Evolutionary conservation across 2,329 filamentous ascomycete genomes (phyloP).

Genomic region (Fusarium drepaniforme): DNA sequence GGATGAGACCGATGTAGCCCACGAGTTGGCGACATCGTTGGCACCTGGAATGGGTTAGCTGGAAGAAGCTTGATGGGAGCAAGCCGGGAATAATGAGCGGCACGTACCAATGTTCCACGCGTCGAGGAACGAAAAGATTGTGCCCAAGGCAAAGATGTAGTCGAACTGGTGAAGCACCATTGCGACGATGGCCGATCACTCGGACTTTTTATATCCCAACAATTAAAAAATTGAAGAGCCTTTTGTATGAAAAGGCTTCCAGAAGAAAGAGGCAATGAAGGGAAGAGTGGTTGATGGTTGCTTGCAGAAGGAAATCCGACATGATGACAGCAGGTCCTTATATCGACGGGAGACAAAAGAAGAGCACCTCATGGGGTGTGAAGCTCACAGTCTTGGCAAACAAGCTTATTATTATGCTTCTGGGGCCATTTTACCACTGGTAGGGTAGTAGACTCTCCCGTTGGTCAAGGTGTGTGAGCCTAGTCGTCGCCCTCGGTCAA

Average conservation of each 20-base stretch:
- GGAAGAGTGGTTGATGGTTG: conserved; percentile 17
- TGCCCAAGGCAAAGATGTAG: conserved; percentile 74
- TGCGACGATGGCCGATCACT: conserved; percentile 14
- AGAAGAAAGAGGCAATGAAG: conserved; percentile 18
- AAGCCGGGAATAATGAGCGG: not conserved
- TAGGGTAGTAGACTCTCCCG: not conserved
- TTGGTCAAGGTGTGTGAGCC: not conserved
- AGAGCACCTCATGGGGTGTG: conserved; percentile 23
- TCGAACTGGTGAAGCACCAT: conserved; percentile 63
- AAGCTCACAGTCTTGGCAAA: conserved; percentile 36
- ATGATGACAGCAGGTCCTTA: conserved; percentile 31
- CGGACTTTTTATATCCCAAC: not conserved
- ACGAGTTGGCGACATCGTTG: conserved; percentile 80
- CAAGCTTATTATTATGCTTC: conserved; percentile 46
- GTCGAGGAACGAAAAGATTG: conserved; percentile 73
- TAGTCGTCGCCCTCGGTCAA: conserved; percentile 24
- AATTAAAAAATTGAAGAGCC: not conserved
- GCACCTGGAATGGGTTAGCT: conserved; percentile 34
- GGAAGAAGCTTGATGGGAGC: not conserved
- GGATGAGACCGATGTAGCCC: conserved; percentile 80
- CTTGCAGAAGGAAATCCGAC: not conserved
- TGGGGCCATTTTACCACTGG: not conserved
- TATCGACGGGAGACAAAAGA: conserved; percentile 25
- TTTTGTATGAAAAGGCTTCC: conserved; percentile 15
- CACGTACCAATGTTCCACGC: conserved; percentile 71